A percentile compares a stretch with the other conserved stretches of the same genome.
Evolutionary conservation across 331 rosid species (phyloP).

Genomic region (Phaseolus coccineus): DNA sequence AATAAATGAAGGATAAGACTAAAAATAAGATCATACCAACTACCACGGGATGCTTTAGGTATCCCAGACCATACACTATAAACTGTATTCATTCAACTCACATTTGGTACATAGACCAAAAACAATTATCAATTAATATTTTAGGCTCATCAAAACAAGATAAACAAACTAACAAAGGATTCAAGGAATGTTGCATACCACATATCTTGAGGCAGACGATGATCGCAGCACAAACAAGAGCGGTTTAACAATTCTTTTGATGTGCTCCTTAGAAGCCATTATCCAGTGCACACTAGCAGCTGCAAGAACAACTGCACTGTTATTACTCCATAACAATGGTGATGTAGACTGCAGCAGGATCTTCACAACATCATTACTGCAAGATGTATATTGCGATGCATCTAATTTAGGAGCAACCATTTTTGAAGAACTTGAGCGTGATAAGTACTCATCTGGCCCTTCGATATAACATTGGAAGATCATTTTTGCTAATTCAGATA

Average conservation of each 20-base stretch:
- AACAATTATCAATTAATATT: background rate
- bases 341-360: conserved; percentile 89
- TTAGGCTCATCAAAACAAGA: conserved; percentile 24
- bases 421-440: conserved; percentile 69
- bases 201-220: conserved; percentile 78
- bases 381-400: conserved; percentile 65
- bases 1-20: conserved; percentile 13
- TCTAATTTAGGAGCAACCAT: conserved; percentile 59
- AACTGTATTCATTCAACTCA: conserved; percentile 19
- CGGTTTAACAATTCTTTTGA: conserved; percentile 81
- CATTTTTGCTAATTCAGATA: conserved; percentile 62
- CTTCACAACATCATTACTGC: conserved; percentile 73
- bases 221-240: conserved; percentile 85
- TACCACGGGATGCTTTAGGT: conserved; percentile 19
- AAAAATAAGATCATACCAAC: conserved; percentile 3
- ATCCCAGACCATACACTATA: conserved; percentile 14
- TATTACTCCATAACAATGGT: conserved; percentile 97
- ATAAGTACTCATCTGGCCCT: conserved; percentile 89
- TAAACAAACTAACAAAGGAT: conserved; percentile 12
- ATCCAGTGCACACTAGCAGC: conserved; percentile 97
- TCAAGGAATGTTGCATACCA: conserved; percentile 63
- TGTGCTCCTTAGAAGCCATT: conserved; percentile 76
- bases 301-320: conserved; percentile 96
- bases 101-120: conserved; percentile 21
- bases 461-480: conserved; percentile 82